These are phyloP conservation scores for Rheum nobile DNA, from an alignment of 148 eudicot genomes.

Conservation along the genomic window DNA sequence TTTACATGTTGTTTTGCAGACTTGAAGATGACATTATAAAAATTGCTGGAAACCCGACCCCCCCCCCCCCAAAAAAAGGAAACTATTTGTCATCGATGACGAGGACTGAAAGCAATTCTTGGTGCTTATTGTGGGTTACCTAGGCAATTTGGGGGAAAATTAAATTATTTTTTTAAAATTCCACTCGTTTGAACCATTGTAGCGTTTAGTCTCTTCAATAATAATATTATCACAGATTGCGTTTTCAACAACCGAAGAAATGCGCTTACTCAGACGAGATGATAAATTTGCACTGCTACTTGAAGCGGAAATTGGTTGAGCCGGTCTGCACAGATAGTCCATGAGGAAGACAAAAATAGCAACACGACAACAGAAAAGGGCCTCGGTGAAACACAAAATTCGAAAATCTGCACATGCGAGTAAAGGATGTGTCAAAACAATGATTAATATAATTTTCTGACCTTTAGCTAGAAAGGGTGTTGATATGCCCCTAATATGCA, in stretches of 20 bases:
- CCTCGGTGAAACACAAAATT: constrained; percentile 90
- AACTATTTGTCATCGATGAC: no score
- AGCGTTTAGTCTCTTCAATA: no score
- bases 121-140: no score
- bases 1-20: no score
- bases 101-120: no score
- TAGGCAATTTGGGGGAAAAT: no score
- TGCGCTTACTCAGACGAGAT: constrained; percentile 49
- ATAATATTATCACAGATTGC: no score
- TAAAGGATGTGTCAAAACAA: not conserved
- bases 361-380: constrained; percentile 80
- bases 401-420: constrained; percentile 68
- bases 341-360: constrained; percentile 61
- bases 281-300: constrained; percentile 22
- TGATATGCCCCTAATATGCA: not conserved
- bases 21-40: no score
- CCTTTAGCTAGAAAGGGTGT: not conserved
- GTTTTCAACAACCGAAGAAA: constrained; percentile 73
- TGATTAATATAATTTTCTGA: not conserved
- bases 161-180: no score
- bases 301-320: constrained; percentile 21
- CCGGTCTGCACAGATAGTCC: constrained; percentile 52
- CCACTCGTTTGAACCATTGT: no score
- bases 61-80: no score
- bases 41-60: no score